phyloP scores from a whole-genome alignment of 768 basidiomycete genomes.

The Suillus lakei region DNA sequence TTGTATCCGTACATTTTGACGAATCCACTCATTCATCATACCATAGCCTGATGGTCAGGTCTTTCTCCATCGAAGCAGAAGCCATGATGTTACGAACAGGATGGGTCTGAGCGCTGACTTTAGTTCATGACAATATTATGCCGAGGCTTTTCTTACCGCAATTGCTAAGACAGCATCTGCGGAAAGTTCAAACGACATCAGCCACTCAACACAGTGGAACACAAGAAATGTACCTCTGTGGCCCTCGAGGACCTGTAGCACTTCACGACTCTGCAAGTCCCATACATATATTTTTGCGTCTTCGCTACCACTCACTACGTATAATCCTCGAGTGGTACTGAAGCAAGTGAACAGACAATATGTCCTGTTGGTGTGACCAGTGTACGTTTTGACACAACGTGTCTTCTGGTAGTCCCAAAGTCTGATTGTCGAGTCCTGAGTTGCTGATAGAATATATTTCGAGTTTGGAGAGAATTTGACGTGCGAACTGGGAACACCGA shows the following conservation, averaged over 20 bases:
- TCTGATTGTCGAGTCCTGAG: slow-evolving; percentile 93
- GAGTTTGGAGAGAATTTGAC: slow-evolving; percentile 94
- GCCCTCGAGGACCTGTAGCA: slow-evolving; percentile 76
- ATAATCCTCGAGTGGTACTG: slow-evolving; percentile 58
- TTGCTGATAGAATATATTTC: slow-evolving; percentile 84
- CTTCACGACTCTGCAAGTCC: slow-evolving; percentile 83
- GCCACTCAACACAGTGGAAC: neutral
- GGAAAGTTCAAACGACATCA: slow-evolving; percentile 8
- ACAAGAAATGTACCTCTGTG: slow-evolving; percentile 66
- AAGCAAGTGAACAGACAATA: slow-evolving; percentile 81
- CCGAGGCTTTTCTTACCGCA: slow-evolving; percentile 52
- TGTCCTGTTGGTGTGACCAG: slow-evolving; percentile 84
- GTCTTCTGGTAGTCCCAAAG: slow-evolving; percentile 94
- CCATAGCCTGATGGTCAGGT: slow-evolving; percentile 86
- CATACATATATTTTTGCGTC: slow-evolving; percentile 88
- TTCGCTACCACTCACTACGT: slow-evolving; percentile 88
- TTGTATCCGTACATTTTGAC: neutral
- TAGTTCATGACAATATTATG: neutral
- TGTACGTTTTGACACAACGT: slow-evolving; percentile 91
- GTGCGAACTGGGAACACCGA: slow-evolving; percentile 61
- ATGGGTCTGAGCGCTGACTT: slow-evolving; percentile 60
- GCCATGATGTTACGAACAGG: slow-evolving; percentile 78
- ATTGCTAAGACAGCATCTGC: slow-evolving; percentile 75
- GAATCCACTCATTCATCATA: slow-evolving; percentile 48
- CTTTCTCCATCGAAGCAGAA: slow-evolving; percentile 90